Base-by-base conservation (phyloP, 305 asterid species). In the Fraxinus angustifolia region DNA sequence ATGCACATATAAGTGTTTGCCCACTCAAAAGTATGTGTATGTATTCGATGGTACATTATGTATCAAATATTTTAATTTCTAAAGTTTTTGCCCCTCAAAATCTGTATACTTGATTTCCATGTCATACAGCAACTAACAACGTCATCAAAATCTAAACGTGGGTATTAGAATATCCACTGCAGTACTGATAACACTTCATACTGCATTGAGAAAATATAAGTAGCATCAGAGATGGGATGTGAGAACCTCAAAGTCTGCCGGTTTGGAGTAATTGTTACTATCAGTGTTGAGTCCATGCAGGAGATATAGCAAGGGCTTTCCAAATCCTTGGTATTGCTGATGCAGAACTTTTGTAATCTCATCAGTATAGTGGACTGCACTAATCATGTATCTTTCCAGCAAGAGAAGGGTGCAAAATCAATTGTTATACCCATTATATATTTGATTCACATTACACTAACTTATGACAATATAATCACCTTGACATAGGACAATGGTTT, bases 231-330 rank as follows among this genome's bases (percentile, higher is more conserved):
- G 31, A 65, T 53, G 77, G 67, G 68, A 68, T 78, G 36, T 77
- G 82, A 65, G 72, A 85, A 95, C 99, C 98, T 93, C 91, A 78
- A 93, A 93, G 80, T 88, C 87, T 77, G 99, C 97, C 67, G 98
- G 99, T 82, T 88, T 92, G 82, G 95, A 92, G 80, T 80, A 95
- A 50, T 92, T 95, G 83, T 89, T 87, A 86, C 98, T 91, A 82
- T 93, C 99, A 35, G 95, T 92, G 86, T 95, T 95, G 83, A 92
- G 93, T 81, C 99, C 99, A 80, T 92, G 91, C 83, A 95, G 89
- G 85, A 93, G 98, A 87, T 90, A 93, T 78, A 95, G 92, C 85
- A 91, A 83, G 12, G 97, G 96, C 84, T 86, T 88, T 80, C 92
- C 99, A 36, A 83, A 87, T 81, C 91, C 97, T 86, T 86, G 88